Conservation (phyloP, 2,329 filamentous ascomycete genomes). For the Pseudogymnoascus sp. region DNA sequence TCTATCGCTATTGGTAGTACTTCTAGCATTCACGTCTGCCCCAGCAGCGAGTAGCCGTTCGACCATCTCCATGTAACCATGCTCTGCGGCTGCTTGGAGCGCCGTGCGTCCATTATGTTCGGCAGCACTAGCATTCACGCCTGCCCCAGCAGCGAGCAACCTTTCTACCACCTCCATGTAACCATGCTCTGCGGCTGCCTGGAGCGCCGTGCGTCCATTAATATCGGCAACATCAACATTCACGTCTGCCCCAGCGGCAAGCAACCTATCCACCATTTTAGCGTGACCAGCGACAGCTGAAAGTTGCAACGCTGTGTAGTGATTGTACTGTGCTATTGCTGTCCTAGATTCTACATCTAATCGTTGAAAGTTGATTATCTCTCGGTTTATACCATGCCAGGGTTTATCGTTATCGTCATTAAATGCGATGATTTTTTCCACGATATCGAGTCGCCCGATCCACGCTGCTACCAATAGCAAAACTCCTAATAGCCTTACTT, state of each 20-base stretch:
- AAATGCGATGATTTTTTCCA: neutral
- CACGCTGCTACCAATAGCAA: neutral
- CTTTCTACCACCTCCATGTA: conserved; percentile 8
- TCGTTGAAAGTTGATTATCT: neutral
- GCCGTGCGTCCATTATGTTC: conserved; percentile 12
- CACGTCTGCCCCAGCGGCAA: conserved; percentile 25
- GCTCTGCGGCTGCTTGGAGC: conserved; percentile 7
- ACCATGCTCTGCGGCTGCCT: conserved; percentile 6
- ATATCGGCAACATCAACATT: too few species aligned
- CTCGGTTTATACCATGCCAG: neutral
- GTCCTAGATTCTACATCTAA: neutral
- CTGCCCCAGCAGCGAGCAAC: conserved; percentile 10
- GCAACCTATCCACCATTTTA: conserved; percentile 24
- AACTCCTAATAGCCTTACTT: neutral
- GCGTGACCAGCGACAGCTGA: conserved; percentile 26
- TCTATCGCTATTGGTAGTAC: conserved; percentile 18
- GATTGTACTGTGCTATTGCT: conserved; percentile 13
- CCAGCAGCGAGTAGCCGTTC: conserved; percentile 10
- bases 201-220: conserved; percentile 12
- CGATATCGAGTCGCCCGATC: neutral
- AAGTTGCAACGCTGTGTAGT: conserved; percentile 33
- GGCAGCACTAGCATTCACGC: conserved; percentile 15
- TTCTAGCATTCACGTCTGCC: conserved; percentile 14
- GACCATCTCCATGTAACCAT: conserved; percentile 10
- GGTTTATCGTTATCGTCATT: neutral